Conservation (phyloP, 176 grass and related monocot genomes). For the Aegilops umbellulata region DNA sequence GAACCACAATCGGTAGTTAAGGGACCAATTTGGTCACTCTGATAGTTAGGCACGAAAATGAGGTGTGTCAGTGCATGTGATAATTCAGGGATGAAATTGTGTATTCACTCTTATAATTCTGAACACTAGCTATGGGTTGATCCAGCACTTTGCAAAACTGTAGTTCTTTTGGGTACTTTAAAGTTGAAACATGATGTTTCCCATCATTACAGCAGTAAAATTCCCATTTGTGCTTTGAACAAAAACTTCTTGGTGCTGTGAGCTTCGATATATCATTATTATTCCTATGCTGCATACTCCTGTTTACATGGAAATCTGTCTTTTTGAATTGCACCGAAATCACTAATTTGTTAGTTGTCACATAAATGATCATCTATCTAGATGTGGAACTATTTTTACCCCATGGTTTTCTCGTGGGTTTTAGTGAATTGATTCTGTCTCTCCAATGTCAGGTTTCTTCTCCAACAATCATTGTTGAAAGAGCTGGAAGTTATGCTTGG, state of each 20-base stretch:
- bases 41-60: background rate
- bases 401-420: background rate
- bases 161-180: background rate
- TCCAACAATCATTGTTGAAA: conserved; percentile 89
- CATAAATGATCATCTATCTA: conserved; percentile 5
- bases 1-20: background rate
- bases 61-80: background rate
- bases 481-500: conserved; percentile 95
- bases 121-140: background rate
- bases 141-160: background rate
- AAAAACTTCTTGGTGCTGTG: background rate
- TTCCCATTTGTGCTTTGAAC: conserved; percentile 20
- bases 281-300: background rate
- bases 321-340: background rate
- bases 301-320: background rate
- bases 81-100: background rate
- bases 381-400: background rate
- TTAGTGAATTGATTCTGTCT: conserved; percentile 9
- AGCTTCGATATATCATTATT: background rate
- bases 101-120: background rate
- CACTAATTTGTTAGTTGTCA: conserved; percentile 3
- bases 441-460: conserved; percentile 63
- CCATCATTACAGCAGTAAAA: background rate
- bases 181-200: background rate
- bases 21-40: background rate